These are phyloP conservation scores for Penicillium olsonii DNA, from an alignment of 2,329 filamentous ascomycete genomes.

Conservation along the genomic window DNA sequence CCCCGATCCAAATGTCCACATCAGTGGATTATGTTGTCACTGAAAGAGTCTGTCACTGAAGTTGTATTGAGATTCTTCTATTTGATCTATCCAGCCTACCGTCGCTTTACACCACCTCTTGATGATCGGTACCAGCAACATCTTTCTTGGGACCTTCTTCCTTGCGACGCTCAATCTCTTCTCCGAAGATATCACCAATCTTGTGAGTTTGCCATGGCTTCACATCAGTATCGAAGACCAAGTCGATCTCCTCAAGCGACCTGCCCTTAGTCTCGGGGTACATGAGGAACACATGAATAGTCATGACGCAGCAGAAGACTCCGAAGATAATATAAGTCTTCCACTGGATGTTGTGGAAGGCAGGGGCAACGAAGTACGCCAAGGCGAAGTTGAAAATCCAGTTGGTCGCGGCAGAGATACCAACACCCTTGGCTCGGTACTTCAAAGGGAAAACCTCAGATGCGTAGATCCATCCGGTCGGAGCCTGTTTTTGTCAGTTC, in stretches of 20 bases:
- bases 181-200: constrained; percentile 26
- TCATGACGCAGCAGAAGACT: constrained; percentile 68
- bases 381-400: constrained; percentile 63
- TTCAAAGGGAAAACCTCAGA: constrained; percentile 66
- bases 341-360: constrained; percentile 61
- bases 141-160: constrained; percentile 4
- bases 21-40: no score
- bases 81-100: neutral
- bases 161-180: constrained; percentile 27
- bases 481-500: constrained; percentile 44
- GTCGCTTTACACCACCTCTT: constrained; percentile 19
- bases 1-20: no score
- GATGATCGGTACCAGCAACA: constrained; percentile 9
- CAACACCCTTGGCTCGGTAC: constrained; percentile 66
- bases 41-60: no score
- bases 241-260: constrained; percentile 74
- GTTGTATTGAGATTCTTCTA: neutral
- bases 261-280: constrained; percentile 71
- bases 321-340: constrained; percentile 75
- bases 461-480: constrained; percentile 60
- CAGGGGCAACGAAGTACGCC: constrained; percentile 59
- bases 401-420: constrained; percentile 61
- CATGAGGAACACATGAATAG: constrained; percentile 67
- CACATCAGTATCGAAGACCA: constrained; percentile 58
- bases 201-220: constrained; percentile 34